phyloP scores from a whole-genome alignment of 2,329 filamentous ascomycete species.

The Fusarium sp. region DNA sequence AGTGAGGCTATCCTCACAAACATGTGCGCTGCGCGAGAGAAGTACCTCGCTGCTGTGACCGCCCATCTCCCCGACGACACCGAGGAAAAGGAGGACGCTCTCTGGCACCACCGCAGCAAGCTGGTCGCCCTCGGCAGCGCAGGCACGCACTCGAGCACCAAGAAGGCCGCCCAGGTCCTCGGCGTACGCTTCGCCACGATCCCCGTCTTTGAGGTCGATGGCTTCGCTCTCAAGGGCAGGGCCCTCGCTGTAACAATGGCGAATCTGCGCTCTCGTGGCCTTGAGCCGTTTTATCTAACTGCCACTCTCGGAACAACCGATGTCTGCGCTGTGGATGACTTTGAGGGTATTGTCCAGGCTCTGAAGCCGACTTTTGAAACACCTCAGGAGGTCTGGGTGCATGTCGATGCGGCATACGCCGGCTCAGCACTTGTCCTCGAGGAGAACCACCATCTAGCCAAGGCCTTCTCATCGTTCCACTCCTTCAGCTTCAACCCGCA shows the following conservation, averaged over 20 bases:
- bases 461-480: slow-evolving; percentile 76
- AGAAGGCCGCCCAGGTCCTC: slow-evolving; percentile 88
- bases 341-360: slow-evolving; percentile 72
- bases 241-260: slow-evolving; percentile 72
- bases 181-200: slow-evolving; percentile 85
- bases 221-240: slow-evolving; percentile 77
- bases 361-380: slow-evolving; percentile 52
- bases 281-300: slow-evolving; percentile 89
- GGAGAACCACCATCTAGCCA: slow-evolving; percentile 78
- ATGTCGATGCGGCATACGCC: slow-evolving; percentile 94
- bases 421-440: slow-evolving; percentile 86
- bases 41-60: slow-evolving; percentile 74
- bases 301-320: slow-evolving; percentile 87
- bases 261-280: slow-evolving; percentile 73
- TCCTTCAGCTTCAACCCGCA: slow-evolving; percentile 97
- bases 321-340: slow-evolving; percentile 88
- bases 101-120: slow-evolving; percentile 65
- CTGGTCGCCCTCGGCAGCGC: slow-evolving; percentile 85
- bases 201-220: slow-evolving; percentile 70
- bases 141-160: slow-evolving; percentile 84
- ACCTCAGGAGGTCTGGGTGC: slow-evolving; percentile 80
- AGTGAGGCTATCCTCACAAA: slow-evolving; percentile 88
- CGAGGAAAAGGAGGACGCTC: slow-evolving; percentile 77
- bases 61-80: slow-evolving; percentile 60
- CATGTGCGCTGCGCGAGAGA: slow-evolving; percentile 88